phyloP scores from a whole-genome alignment of 768 basidiomycete genomes.

The Glaciozyma martinii region DNA sequence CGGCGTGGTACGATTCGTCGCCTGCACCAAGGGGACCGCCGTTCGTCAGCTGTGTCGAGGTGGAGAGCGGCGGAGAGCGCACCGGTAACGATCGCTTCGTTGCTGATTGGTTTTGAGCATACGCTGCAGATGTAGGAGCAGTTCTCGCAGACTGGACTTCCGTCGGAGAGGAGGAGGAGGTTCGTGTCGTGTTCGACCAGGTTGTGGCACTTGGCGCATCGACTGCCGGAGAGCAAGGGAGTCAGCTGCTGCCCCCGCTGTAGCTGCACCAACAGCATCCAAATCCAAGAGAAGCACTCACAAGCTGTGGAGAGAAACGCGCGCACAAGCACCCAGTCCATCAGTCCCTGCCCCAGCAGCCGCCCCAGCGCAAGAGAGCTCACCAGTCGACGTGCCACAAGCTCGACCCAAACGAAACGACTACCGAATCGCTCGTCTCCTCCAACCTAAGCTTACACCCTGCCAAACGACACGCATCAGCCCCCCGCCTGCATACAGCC shows the following conservation, averaged over 20 bases:
- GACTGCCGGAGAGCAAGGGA: constrained; percentile 36
- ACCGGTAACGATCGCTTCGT: constrained; percentile 98
- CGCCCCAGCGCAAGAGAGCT: neutral
- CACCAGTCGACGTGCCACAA: constrained; percentile 2
- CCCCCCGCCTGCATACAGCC: neutral
- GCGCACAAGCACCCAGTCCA: neutral
- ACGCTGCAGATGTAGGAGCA: constrained; percentile 95
- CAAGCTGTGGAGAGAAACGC: neutral
- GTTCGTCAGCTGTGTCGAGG: neutral
- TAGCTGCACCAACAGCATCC: neutral
- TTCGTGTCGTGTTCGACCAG: constrained; percentile 92
- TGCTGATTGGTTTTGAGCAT: constrained; percentile 85
- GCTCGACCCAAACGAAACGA: constrained; percentile 22
- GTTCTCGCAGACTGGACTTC: constrained; percentile 87
- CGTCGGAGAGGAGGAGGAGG: constrained; percentile 90
- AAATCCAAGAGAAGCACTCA: constrained; percentile 5
- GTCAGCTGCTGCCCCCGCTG: neutral
- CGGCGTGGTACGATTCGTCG: constrained; percentile 95
- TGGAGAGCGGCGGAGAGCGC: constrained; percentile 1
- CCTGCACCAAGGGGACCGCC: constrained; percentile 36
- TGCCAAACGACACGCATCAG: neutral
- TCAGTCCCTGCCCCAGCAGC: neutral
- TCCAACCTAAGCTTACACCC: constrained; percentile 24
- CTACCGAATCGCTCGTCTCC: constrained; percentile 23
- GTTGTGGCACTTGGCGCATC: constrained; percentile 88